Evolutionary conservation across 1,139 yeast genomes (phyloP), one percentile per base, ranked within the genome.

Genomic region (Blastobotrys capitulatus): DNA sequence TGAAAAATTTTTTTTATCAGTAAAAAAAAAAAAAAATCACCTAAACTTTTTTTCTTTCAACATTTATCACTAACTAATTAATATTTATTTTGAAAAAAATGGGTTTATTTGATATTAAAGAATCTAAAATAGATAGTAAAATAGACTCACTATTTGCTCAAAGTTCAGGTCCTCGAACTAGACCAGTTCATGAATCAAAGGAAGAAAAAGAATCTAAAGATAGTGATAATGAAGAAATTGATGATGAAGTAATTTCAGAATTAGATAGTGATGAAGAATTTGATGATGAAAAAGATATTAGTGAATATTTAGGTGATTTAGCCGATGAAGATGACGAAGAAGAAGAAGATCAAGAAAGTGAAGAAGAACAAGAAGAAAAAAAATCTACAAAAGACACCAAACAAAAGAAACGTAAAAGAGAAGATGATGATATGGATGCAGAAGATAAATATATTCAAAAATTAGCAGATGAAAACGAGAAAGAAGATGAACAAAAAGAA

Each of bases 111-210:
- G 32, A 40, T 32, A 12, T 46, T 29, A 49, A 16, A 41, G 22
- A 31, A 42, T 46, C 34, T 13, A 52, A 53, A 46, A 40, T 55
- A 18, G 59, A 56, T 42, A 32, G 48, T 16, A 38, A 49, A 7
- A 42, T 56, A 20, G 48, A 46, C 20, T 47, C 65, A 10, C 59
- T 69, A 27, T 57, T 64, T 41, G 53, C 59, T 16, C 49, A 54
- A n/a, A 56, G 56, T 39, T 65, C 22, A 65, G 66, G 29, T 65
- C 70, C 16, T 59, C 63, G 9, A 49, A 56, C 42, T 60, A 62
- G 57, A 53, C 56, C 15, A 46, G 53, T 25, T 5, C 37, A 18
- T 27, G 37, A 41, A 29, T 8, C 22, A 19, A 16, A 29, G 13
- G 44, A 38, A 40, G 26, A 29, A 57, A 57, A 53, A 51, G 38